phyloP scores from a whole-genome alignment of 2,329 filamentous ascomycete genomes.

The Hypoxylon sp. region DNA sequence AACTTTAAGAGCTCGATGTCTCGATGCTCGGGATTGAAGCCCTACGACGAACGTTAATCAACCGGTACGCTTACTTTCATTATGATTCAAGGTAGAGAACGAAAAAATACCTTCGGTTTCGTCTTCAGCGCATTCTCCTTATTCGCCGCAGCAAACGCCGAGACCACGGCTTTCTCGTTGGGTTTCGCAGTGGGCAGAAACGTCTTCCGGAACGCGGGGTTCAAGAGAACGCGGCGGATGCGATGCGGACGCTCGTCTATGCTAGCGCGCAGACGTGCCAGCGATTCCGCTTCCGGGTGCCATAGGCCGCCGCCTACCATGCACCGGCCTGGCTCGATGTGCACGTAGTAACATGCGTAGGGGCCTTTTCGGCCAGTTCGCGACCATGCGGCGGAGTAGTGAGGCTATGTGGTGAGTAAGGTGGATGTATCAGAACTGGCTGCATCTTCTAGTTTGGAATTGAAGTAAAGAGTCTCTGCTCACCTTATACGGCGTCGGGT shows the following conservation, averaged over 20 bases:
- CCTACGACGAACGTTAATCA: slow-evolving; percentile 56
- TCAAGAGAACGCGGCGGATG: slow-evolving; percentile 73
- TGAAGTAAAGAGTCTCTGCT: slow-evolving; percentile 40
- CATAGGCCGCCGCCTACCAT: slow-evolving; percentile 85
- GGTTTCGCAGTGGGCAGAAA: slow-evolving; percentile 68
- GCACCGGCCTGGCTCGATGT: slow-evolving; percentile 75
- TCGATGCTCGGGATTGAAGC: slow-evolving; percentile 75
- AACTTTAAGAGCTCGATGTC: slow-evolving; percentile 85
- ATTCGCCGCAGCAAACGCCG: slow-evolving; percentile 76
- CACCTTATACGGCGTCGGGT: slow-evolving; percentile 90
- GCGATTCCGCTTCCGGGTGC: slow-evolving; percentile 74
- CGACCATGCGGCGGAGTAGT: slow-evolving; percentile 88
- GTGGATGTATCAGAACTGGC: slow-evolving; percentile 12
- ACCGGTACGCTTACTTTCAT: too few relatives aligned
- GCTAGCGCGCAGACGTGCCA: slow-evolving; percentile 73
- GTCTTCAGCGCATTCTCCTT: slow-evolving; percentile 81
- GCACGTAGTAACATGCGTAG: slow-evolving; percentile 89
- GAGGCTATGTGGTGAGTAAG: slow-evolving; percentile 67
- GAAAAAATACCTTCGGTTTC: slow-evolving; percentile 75
- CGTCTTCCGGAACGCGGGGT: slow-evolving; percentile 65
- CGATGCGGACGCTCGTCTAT: slow-evolving; percentile 77
- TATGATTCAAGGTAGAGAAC: too few relatives aligned
- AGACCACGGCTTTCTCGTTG: slow-evolving; percentile 61
- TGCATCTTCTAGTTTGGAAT: background rate
- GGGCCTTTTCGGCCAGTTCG: slow-evolving; percentile 87